Percentiles rank a stretch among this genome's conserved stretches.
phyloP scores from a whole-genome alignment of 768 basidiomycete species.

The Termitomyces sp. region DNA sequence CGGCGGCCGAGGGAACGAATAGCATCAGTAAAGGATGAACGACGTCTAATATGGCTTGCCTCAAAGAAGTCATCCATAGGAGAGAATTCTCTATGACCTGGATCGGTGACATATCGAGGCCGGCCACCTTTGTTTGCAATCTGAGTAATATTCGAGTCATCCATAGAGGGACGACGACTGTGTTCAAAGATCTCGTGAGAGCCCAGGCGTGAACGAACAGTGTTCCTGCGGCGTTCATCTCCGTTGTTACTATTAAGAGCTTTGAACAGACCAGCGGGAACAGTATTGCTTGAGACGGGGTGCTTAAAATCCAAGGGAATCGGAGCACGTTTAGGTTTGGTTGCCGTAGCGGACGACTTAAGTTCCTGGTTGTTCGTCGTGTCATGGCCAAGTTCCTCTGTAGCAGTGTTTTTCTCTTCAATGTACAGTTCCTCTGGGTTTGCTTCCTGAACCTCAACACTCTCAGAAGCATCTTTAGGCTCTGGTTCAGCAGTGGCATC shows the following conservation, averaged over 20 bases:
- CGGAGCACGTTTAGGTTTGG: constrained; percentile 57
- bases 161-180: constrained; percentile 64
- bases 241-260: constrained; percentile 50
- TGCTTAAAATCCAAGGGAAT: constrained; percentile 72
- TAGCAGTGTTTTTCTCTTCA: constrained; percentile 30
- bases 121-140: constrained; percentile 59
- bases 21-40: constrained; percentile 54
- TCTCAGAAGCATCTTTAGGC: constrained; percentile 1
- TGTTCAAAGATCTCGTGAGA: constrained; percentile 73
- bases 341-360: constrained; percentile 18
- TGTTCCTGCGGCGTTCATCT: constrained; percentile 64
- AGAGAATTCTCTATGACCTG: constrained; percentile 27
- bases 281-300: constrained; percentile 54
- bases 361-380: constrained; percentile 19
- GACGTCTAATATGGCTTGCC: constrained; percentile 35
- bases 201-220: constrained; percentile 70
- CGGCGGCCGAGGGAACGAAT: constrained; percentile 24
- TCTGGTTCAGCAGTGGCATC: constrained; percentile 2
- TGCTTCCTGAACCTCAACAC: constrained; percentile 8
- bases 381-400: constrained; percentile 19
- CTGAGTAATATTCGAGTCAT: constrained; percentile 62
- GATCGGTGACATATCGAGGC: constrained; percentile 53
- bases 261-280: constrained; percentile 85
- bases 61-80: constrained; percentile 33
- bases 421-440: constrained; percentile 19